These are phyloP conservation scores for Domatiomyces catenatus DNA, from an alignment of 2,329 filamentous ascomycete species.

Conservation along the genomic window DNA sequence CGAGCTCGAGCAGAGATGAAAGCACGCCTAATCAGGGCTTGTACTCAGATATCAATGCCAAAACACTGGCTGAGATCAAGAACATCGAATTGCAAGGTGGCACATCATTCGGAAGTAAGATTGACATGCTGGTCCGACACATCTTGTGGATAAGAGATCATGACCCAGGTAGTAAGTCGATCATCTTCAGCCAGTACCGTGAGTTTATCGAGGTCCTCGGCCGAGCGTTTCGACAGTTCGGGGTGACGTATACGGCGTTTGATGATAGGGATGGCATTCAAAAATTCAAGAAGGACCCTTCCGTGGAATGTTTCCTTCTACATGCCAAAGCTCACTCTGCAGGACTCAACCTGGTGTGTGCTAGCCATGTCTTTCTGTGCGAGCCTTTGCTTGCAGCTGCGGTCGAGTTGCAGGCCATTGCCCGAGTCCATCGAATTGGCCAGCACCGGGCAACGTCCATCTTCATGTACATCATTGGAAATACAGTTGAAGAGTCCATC, in stretches of 20 bases:
- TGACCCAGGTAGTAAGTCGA: slow-evolving; percentile 75
- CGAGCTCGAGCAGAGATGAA: slow-evolving; percentile 8
- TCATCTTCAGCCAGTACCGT: slow-evolving; percentile 85
- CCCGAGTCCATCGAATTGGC: slow-evolving; percentile 85
- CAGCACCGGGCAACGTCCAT: slow-evolving; percentile 79
- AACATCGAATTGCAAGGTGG: slow-evolving; percentile 58
- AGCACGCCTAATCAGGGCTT: slow-evolving; percentile 38
- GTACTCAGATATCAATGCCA: slow-evolving; percentile 60
- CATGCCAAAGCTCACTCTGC: slow-evolving; percentile 80
- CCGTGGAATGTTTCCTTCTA: slow-evolving; percentile 67
- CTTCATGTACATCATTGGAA: slow-evolving; percentile 85
- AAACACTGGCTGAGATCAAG: slow-evolving; percentile 64
- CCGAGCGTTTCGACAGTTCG: slow-evolving; percentile 53
- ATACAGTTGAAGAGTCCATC: slow-evolving; percentile 82
- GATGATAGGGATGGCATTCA: slow-evolving; percentile 53
- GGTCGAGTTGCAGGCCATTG: slow-evolving; percentile 86
- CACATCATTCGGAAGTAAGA: slow-evolving; percentile 60
- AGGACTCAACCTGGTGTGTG: slow-evolving; percentile 81
- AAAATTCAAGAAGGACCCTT: slow-evolving; percentile 60
- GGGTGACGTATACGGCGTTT: slow-evolving; percentile 59
- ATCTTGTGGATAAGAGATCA: slow-evolving; percentile 69
- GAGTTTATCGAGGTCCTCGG: slow-evolving; percentile 64
- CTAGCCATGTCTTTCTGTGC: slow-evolving; percentile 85
- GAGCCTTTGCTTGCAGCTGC: slow-evolving; percentile 89
- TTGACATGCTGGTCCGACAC: slow-evolving; percentile 69